These are phyloP conservation scores for Cystobasidium onofrii DNA, from an alignment of 768 basidiomycete genomes.

Conservation along the genomic window DNA sequence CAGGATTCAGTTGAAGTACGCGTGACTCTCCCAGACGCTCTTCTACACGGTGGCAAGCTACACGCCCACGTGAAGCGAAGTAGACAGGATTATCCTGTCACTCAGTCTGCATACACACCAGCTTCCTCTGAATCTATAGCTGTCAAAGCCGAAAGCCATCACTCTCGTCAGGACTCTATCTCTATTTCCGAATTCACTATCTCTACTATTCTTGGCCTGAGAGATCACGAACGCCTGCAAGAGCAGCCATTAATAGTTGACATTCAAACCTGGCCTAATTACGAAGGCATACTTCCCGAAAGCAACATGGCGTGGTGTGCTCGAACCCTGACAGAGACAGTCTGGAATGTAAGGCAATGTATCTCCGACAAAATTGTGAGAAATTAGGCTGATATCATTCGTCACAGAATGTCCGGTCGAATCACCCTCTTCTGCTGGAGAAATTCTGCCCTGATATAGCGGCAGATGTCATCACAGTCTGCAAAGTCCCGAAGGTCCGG, in stretches of 20 bases:
- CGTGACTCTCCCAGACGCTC: slow-evolving; percentile 15
- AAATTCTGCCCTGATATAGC: slow-evolving; percentile 28
- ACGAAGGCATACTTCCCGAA: background rate
- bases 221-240: slow-evolving; percentile 58
- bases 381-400: background rate
- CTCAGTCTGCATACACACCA: background rate
- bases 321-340: slow-evolving; percentile 12
- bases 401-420: slow-evolving; percentile 15
- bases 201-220: slow-evolving; percentile 59
- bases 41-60: slow-evolving; percentile 26
- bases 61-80: background rate
- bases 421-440: slow-evolving; percentile 33
- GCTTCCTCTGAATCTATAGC: background rate
- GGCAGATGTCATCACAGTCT: background rate
- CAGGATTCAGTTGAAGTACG: slow-evolving; percentile 2
- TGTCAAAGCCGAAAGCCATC: background rate
- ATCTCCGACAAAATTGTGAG: no score
- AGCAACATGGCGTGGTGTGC: slow-evolving; percentile 15
- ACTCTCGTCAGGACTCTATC: slow-evolving; percentile 12
- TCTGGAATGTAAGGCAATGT: slow-evolving; percentile 2
- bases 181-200: slow-evolving; percentile 52
- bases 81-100: background rate
- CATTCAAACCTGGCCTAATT: slow-evolving; percentile 43
- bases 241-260: slow-evolving; percentile 58
- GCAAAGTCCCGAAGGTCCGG: slow-evolving; percentile 46